phyloP scores from a whole-genome alignment of 805 yeast genomes.

The Candida ulmi region DNA sequence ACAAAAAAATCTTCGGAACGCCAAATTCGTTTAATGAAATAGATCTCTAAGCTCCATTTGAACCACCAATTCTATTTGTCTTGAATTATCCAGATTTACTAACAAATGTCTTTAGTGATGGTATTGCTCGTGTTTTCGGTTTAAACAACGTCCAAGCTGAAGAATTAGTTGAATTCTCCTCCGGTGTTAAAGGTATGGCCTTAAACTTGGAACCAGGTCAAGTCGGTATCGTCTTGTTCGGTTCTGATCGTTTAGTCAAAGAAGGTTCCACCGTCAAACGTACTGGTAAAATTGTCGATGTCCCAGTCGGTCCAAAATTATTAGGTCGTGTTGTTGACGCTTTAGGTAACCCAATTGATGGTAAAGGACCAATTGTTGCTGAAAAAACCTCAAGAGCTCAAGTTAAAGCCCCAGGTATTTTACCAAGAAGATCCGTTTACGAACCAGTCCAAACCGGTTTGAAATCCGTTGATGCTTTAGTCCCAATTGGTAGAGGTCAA shows the following conservation, averaged over 20 bases:
- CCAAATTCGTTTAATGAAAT: no score
- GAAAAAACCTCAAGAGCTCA: slow-evolving; percentile 89
- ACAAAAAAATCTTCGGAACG: neutral
- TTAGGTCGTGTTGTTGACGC: slow-evolving; percentile 99
- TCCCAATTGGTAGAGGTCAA: slow-evolving; percentile 99
- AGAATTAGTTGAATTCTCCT: slow-evolving; percentile 97
- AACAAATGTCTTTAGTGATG: slow-evolving; percentile 65
- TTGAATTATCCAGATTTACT: slow-evolving; percentile 31
- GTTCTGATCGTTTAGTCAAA: slow-evolving; percentile 97
- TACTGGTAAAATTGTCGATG: slow-evolving; percentile 99
- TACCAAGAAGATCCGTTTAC: slow-evolving; percentile 97
- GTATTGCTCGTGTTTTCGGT: slow-evolving; percentile 99
- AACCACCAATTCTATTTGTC: no score
- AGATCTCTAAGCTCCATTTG: neutral
- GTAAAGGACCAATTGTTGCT: slow-evolving; percentile 96
- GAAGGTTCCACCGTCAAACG: slow-evolving; percentile 99
- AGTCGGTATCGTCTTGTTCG: slow-evolving; percentile 99
- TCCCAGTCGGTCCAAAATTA: slow-evolving; percentile 96
- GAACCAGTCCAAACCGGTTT: slow-evolving; percentile 99
- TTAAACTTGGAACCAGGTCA: slow-evolving; percentile 99
- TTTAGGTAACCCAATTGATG: slow-evolving; percentile 98
- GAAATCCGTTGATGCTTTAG: slow-evolving; percentile 97
- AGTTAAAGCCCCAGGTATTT: slow-evolving; percentile 99
- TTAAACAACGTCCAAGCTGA: slow-evolving; percentile 99
- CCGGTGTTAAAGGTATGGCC: slow-evolving; percentile 99